Evolutionary conservation across 1,139 yeast genomes (phyloP).

Genomic region (Nakaseomyces delphensis): DNA sequence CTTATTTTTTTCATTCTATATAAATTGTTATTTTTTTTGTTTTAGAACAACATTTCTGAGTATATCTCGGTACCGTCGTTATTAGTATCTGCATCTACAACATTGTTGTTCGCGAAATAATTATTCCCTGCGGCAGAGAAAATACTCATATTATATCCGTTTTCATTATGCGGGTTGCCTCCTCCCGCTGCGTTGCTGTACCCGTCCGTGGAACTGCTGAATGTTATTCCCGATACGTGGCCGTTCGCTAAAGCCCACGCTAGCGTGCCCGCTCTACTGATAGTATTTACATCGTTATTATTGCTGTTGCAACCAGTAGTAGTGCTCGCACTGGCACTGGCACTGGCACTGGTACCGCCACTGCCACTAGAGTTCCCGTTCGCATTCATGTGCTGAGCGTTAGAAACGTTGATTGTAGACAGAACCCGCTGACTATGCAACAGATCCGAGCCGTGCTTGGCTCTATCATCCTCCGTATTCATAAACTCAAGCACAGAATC

Average conservation of each 20-base stretch:
- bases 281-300: background rate
- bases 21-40: too few relatives aligned
- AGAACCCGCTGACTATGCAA: constrained; percentile 7
- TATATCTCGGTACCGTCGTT: constrained; percentile 5
- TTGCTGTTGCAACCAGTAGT: background rate
- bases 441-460: constrained; percentile 3
- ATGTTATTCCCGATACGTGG: constrained; percentile 4
- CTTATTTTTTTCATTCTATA: background rate
- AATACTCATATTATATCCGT: constrained; percentile 4
- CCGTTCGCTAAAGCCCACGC: constrained; percentile 5
- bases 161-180: background rate
- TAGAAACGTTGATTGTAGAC: constrained; percentile 3
- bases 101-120: background rate
- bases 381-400: background rate
- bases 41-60: constrained; percentile 2
- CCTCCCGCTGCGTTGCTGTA: background rate
- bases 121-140: background rate
- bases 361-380: background rate
- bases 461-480: constrained; percentile 9
- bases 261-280: constrained; percentile 2
- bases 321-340: background rate
- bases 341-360: background rate
- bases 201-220: constrained; percentile 2
- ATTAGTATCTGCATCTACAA: constrained; percentile 2
- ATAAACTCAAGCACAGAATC: constrained; percentile 22